A percentile compares a stretch with the other conserved stretches of the same genome.
Conservation (phyloP, 495 filamentous ascomycete species). For the Chaetomidium leptoderma region DNA sequence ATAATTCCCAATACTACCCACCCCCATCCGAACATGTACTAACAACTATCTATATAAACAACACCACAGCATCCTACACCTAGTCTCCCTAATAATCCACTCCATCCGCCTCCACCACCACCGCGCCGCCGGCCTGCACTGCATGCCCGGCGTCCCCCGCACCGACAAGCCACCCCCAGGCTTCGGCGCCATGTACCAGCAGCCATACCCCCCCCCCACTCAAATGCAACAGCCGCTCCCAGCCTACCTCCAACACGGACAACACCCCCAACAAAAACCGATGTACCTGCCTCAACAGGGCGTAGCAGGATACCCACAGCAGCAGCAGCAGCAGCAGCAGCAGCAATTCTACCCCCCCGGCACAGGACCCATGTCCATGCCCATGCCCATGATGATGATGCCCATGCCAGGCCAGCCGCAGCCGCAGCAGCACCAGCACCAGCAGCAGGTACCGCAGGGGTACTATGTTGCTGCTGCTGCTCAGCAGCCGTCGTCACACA, state of each 20-base stretch:
- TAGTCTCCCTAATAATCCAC: slow-evolving; percentile 39
- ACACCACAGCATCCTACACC: slow-evolving; percentile 37
- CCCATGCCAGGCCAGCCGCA: neutral
- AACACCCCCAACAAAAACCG: slow-evolving; percentile 8
- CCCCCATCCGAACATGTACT: too few species aligned
- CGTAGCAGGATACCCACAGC: neutral
- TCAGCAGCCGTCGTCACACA: neutral
- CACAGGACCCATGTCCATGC: neutral
- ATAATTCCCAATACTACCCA: too few species aligned
- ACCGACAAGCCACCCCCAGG: too few species aligned
- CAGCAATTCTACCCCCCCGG: too few species aligned
- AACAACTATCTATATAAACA: too few species aligned
- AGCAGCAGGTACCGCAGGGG: neutral
- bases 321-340: slow-evolving; percentile 1
- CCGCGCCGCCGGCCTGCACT: slow-evolving; percentile 40
- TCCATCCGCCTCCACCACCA: slow-evolving; percentile 43
- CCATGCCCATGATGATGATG: neutral
- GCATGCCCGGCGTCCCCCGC: slow-evolving; percentile 25
- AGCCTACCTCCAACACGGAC: too few species aligned
- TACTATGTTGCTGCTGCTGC: neutral
- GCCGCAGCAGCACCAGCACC: neutral
- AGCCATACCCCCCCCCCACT: neutral
- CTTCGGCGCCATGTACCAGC: neutral
- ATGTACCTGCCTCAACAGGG: too few species aligned
- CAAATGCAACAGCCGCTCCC: slow-evolving; percentile 19